Conservation (phyloP, 2,329 filamentous ascomycete genomes). For the Stagonosporopsis tanaceti region DNA sequence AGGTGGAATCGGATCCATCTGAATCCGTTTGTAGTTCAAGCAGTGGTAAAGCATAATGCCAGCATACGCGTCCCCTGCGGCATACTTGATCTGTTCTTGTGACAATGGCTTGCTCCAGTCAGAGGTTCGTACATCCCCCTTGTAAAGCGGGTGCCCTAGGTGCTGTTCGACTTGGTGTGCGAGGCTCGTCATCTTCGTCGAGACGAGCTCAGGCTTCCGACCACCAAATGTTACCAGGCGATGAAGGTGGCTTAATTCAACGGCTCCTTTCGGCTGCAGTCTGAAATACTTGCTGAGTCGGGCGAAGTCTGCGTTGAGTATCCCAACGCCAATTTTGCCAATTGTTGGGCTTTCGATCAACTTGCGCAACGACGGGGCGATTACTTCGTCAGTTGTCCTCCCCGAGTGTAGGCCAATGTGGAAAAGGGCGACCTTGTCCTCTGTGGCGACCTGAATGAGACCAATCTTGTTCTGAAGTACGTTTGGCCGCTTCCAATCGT, state of each 20-base stretch:
- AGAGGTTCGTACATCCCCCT: conserved; percentile 78
- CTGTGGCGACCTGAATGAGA: conserved; percentile 81
- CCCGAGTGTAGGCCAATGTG: conserved; percentile 71
- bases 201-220: conserved; percentile 52
- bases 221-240: conserved; percentile 75
- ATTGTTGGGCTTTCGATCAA: conserved; percentile 76
- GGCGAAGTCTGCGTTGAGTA: conserved; percentile 68
- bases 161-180: conserved; percentile 74
- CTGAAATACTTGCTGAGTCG: conserved; percentile 72
- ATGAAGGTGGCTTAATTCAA: conserved; percentile 86
- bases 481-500: conserved; percentile 57
- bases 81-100: conserved; percentile 72
- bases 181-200: conserved; percentile 65
- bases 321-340: conserved; percentile 78
- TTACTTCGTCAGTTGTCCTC: conserved; percentile 60
- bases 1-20: conserved; percentile 55
- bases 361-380: conserved; percentile 73
- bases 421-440: conserved; percentile 79
- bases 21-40: conserved; percentile 68
- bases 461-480: conserved; percentile 75
- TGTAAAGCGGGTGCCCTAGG: conserved; percentile 77
- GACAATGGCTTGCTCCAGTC: conserved; percentile 75
- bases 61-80: conserved; percentile 89
- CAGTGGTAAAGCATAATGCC: conserved; percentile 77
- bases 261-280: conserved; percentile 70